Percentiles rank a stretch among this genome's conserved stretches.
phyloP scores from a whole-genome alignment of 2,329 filamentous ascomycete species.

The Claviceps sp. region DNA sequence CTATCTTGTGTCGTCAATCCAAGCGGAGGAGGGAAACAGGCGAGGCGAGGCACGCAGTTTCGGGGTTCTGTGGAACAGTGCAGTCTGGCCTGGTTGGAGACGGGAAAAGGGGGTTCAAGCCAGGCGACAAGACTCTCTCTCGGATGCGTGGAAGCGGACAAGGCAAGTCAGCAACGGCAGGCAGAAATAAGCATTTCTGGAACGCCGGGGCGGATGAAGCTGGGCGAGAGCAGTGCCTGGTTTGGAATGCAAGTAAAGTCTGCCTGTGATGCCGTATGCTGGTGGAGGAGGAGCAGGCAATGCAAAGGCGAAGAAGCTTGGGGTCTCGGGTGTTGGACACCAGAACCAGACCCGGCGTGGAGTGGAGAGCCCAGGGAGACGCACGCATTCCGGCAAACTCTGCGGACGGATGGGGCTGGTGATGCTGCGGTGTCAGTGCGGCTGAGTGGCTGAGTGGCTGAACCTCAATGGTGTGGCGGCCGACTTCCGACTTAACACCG shows the following conservation, averaged over 20 bases:
- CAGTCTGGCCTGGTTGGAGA: not conserved
- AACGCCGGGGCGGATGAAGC: not conserved
- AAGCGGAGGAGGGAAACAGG: conserved; percentile 5
- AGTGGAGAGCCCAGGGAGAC: not conserved
- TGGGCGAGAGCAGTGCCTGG: not conserved
- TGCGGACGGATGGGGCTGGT: conserved; percentile 8
- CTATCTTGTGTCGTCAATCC: conserved; percentile 5
- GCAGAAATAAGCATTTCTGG: conserved; percentile 11
- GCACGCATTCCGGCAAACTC: conserved; percentile 8
- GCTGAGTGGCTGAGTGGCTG: not conserved
- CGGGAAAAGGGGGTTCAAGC: not conserved
- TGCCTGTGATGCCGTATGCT: conserved; percentile 4
- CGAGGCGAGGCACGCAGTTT: conserved; percentile 4
- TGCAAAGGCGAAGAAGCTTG: conserved; percentile 4
- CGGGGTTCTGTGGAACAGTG: conserved; percentile 9
- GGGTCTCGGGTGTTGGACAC: conserved; percentile 1
- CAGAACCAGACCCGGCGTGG: not conserved
- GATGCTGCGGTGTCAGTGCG: not conserved
- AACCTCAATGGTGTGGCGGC: not conserved
- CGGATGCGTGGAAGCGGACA: not conserved
- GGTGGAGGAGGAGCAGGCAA: conserved; percentile 3
- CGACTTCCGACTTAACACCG: no score
- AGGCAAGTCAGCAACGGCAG: conserved; percentile 10
- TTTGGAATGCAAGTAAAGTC: conserved; percentile 3
- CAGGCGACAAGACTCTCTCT: conserved; percentile 5